Conservation (phyloP, 306 rosid species). For the Dryas drummondii region DNA sequence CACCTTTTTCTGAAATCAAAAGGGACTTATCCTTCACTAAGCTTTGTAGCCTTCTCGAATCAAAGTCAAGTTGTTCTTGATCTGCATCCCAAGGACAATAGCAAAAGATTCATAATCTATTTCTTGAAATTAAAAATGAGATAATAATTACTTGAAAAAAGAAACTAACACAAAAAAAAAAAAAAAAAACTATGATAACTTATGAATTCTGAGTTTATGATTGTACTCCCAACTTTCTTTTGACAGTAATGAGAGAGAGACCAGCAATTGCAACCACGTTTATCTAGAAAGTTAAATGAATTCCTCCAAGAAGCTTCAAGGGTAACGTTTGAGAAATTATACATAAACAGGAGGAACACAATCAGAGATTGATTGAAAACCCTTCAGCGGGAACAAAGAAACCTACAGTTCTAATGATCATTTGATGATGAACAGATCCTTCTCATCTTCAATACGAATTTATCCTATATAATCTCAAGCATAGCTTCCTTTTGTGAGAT, state of each 20-base stretch:
- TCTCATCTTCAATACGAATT: no score
- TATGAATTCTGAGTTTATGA: neutral
- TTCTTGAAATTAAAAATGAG: neutral
- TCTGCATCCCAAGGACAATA: conserved; percentile 42
- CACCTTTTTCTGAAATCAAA: conserved; percentile 76
- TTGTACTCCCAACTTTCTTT: neutral
- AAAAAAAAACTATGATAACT: neutral
- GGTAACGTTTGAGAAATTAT: no score
- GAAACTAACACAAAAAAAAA: neutral
- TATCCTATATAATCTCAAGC: no score
- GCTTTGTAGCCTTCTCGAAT: conserved; percentile 71
- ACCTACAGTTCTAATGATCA: no score
- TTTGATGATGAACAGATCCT: no score
- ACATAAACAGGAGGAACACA: no score
- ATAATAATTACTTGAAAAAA: neutral
- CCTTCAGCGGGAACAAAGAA: no score
- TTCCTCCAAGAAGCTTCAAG: no score
- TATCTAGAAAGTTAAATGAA: no score
- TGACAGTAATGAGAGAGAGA: neutral
- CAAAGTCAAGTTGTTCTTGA: conserved; percentile 72
- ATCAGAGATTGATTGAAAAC: no score
- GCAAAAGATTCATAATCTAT: conserved; percentile 7
- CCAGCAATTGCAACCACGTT: neutral
- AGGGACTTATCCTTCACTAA: conserved; percentile 74
- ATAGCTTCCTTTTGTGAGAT: no score